Percentiles rank a stretch among this genome's conserved stretches.
phyloP scores from a whole-genome alignment of 2,329 filamentous ascomycete genomes.

The Elsinoe australis region DNA sequence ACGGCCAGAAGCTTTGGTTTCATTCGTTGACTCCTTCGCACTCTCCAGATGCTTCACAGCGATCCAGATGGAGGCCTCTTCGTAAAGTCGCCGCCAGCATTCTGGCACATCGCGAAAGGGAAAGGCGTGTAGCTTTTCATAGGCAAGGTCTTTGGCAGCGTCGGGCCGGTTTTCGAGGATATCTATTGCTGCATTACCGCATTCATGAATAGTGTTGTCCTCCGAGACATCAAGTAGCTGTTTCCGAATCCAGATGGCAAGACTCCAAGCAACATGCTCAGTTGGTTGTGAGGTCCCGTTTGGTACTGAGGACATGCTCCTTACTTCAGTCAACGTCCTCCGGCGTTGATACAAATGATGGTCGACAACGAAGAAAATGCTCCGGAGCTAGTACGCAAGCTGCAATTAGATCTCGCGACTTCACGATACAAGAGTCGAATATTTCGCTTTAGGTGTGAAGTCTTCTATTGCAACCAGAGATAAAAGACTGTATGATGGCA shows the following conservation, averaged over 20 bases:
- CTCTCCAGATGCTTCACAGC: constrained; percentile 32
- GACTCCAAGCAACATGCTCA: background rate
- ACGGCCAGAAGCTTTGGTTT: too few species aligned
- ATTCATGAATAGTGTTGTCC: constrained; percentile 32
- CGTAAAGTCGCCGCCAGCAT: constrained; percentile 64
- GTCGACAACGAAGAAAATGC: too few species aligned
- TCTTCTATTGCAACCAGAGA: constrained; percentile 14
- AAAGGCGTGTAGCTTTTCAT: constrained; percentile 62
- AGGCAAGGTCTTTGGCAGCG: constrained; percentile 53
- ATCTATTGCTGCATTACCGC: constrained; percentile 35
- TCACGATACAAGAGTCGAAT: too few species aligned
- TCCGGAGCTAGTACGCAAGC: too few species aligned
- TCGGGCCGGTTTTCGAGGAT: constrained; percentile 35
- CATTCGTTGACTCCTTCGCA: too few species aligned
- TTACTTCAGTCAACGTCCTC: too few species aligned
- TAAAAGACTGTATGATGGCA: constrained; percentile 2
- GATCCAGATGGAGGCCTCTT: constrained; percentile 60
- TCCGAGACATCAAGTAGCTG: background rate
- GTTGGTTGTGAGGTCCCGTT: background rate
- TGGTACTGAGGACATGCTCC: too few species aligned
- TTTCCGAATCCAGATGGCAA: background rate
- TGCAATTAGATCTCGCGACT: too few species aligned
- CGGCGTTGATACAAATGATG: too few species aligned
- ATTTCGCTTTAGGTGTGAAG: background rate
- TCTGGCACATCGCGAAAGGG: constrained; percentile 58